Percentiles rank a stretch among this genome's conserved stretches.
These are phyloP conservation scores for Yamadazyma triangularis DNA, from an alignment of 1,139 yeast genomes.

Conservation along the genomic window DNA sequence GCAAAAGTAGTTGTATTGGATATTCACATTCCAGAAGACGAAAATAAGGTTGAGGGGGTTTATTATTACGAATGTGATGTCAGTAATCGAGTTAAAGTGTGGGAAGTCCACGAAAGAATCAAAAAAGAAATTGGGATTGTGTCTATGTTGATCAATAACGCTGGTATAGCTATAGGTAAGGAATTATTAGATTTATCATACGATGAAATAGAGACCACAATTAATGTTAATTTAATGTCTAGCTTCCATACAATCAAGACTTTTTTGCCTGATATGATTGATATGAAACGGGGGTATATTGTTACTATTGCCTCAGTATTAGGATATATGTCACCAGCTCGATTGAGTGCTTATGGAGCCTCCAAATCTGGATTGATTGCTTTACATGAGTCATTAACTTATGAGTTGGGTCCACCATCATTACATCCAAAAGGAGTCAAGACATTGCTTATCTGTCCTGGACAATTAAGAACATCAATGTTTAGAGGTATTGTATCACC, in stretches of 20 bases:
- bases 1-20: conserved; percentile 61
- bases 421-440: conserved; percentile 51
- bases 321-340: conserved; percentile 82
- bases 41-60: conserved; percentile 32
- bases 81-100: conserved; percentile 42
- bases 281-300: conserved; percentile 63
- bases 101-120: conserved; percentile 32
- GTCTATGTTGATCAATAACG: conserved; percentile 73
- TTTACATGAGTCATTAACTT: conserved; percentile 74
- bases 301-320: conserved; percentile 79
- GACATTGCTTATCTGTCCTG: conserved; percentile 78
- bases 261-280: conserved; percentile 70
- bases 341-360: conserved; percentile 81
- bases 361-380: conserved; percentile 84
- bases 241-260: conserved; percentile 66
- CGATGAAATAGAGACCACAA: conserved; percentile 55
- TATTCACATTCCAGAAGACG: conserved; percentile 38
- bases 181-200: conserved; percentile 48
- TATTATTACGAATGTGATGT: conserved; percentile 67
- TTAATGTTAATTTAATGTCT: conserved; percentile 65
- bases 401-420: conserved; percentile 59
- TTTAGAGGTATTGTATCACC: conserved; percentile 73
- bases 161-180: conserved; percentile 67
- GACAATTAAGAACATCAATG: conserved; percentile 74
- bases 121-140: conserved; percentile 51